Base-by-base conservation (phyloP, 2,329 filamentous ascomycete genomes). In the Penicillium sp. region DNA sequence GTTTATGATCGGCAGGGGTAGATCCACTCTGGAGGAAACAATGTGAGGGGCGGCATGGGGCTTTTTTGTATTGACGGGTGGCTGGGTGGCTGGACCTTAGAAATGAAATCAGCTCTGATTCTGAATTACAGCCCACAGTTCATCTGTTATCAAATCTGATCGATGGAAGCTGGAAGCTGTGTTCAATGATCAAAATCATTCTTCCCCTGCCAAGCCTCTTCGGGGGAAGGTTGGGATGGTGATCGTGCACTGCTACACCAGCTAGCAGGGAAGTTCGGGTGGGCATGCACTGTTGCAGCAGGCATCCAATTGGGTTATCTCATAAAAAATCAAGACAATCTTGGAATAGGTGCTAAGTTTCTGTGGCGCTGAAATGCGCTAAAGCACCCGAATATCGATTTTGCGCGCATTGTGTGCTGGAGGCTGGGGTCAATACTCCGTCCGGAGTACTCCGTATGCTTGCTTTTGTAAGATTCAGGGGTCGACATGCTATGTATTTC, bases 1-100 rank as follows among this genome's bases (percentile, higher is more conserved):
- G 45, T 28, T 45, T n/a, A 47, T 31, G 61, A 64, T 64, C 61
- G 45, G 50, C 62, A 62, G 59, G 59, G 50, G 54, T 30, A 30
- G 60, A 52, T 44, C 62, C 62, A 64, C 61, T 38, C 33, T 8
- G 52, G 53, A 36, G 26, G 50, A 35, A 38, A 26, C 42, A 43
- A 55, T 44, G 53, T 17, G 40, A 55, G 53, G 53, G 35, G 53
- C 14, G 19, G 16, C 28, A 41, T 28, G 36, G 41, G 33, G 38
- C 48, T 44, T 33, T 19, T 17, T 19, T 47, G 12, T 31, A 14
- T 31, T 46, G 43, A 14, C 22, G 28, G 31, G 53, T 55, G 51
- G 51, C 44, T 50, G 51, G 37, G 25, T 22, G 16, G 12, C 9
- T 42, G 22, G 44, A 12, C 22, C 14, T 9, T 25, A 26, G 25